A percentile compares a stretch with the other conserved stretches of the same genome.
Evolutionary conservation across 169 alveolate genomes (phyloP).

Genomic region (Eimeria praecox): DNA sequence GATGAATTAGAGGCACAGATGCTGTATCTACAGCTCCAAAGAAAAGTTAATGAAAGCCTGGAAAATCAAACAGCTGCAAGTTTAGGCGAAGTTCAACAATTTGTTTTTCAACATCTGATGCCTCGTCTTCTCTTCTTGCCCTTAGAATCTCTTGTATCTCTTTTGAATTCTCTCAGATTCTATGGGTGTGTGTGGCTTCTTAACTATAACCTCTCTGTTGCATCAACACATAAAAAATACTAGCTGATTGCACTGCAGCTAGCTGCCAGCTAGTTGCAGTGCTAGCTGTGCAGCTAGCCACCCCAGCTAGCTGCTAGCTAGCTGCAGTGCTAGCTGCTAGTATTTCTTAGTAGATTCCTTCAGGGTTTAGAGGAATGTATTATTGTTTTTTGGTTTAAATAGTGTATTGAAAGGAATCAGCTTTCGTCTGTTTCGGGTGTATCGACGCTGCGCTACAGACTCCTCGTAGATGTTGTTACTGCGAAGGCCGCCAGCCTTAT

Average conservation of each 20-base stretch:
- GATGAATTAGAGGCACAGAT: conserved; percentile 56
- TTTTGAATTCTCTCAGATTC: conserved; percentile 4
- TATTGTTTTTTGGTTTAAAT: too few relatives aligned
- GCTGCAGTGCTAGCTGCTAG: background rate
- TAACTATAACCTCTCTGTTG: background rate
- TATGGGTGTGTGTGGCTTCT: background rate
- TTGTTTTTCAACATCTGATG: conserved; percentile 25
- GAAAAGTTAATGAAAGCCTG: background rate
- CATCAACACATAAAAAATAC: too few relatives aligned
- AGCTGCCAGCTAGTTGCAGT: too few relatives aligned
- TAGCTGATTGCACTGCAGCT: too few relatives aligned
- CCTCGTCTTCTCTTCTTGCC: conserved; percentile 49
- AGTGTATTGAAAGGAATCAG: too few relatives aligned
- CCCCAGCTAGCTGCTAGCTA: background rate
- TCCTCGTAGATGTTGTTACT: conserved; percentile 40
- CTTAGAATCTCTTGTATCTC: background rate
- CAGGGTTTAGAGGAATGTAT: background rate
- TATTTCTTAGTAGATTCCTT: background rate
- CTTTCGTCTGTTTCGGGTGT: background rate
- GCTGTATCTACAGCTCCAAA: conserved; percentile 52
- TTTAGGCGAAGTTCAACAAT: conserved; percentile 24
- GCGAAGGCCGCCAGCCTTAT: conserved; percentile 43
- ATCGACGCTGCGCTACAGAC: background rate
- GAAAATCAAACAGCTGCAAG: background rate
- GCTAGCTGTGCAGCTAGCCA: background rate